Base-by-base conservation (phyloP, 768 basidiomycete genomes). In the Auriscalpium vulgare region DNA sequence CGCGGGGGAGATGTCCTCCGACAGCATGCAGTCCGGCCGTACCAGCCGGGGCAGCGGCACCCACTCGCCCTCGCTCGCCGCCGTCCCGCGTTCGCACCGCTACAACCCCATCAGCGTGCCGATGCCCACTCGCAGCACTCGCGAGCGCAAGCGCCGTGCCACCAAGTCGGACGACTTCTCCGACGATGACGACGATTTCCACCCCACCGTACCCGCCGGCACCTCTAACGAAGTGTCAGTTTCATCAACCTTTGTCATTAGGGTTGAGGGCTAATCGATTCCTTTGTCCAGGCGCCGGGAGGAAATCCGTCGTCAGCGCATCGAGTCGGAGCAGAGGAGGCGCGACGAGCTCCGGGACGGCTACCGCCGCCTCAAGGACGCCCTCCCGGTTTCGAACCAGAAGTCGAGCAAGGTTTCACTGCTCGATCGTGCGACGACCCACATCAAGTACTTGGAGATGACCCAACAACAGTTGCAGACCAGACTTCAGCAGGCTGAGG, bases 281-380 rank as follows among this genome's bases (percentile, higher is more conserved):
- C 49, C 36, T 50, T 43, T 8, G 47, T n/a, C n/a, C 62, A 79
- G 80, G 47, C 89, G 90, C 71, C 88, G 91, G 67, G 91, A 93
- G 77, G 88, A 89, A 55, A 89, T 93, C 65, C 88, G 91, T 68
- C 84, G 84, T 68, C 90, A 92, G 75, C 88, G 91, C 72, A 93
- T 93, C 75, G 91, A 93, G 78, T 91, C 90, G 23, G 91, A 93
- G 76, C 89, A 95, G 77, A 78, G 91, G 62, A 81, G 93, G 63
- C 83, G 93, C 40, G 91, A 95, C 65, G 93, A 95, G 73, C 88
- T 95, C 68, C 79, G 93, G 55, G 92, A 95, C 56, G 92, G 91
- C 58, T 95, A 95, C 73, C 82, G 85, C 64, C 82, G 87, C 56
- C 84, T 95, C 74, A 92, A 91, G 81, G 88, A 91, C 65, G 87